A percentile compares a stretch with the other conserved stretches of the same genome.
Evolutionary conservation across 2,329 filamentous ascomycete species (phyloP).

Genomic region (Aspergillus piperis): DNA sequence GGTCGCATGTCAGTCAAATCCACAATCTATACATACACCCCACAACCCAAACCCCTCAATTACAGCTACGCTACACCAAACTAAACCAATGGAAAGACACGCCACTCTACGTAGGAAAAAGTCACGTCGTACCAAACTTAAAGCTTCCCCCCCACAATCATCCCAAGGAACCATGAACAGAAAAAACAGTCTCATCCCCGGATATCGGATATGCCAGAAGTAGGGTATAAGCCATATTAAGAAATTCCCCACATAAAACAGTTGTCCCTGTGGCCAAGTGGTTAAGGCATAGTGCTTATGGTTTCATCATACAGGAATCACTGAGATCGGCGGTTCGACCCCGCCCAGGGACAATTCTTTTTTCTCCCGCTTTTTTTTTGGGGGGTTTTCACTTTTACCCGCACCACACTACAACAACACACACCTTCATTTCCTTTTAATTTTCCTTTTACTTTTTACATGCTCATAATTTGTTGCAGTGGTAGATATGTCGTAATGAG

Average conservation of each 20-base stretch:
- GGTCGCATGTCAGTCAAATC: too few relatives aligned
- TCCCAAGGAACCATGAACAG: neutral
- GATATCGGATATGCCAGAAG: neutral
- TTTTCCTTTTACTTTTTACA: neutral
- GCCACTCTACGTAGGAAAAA: too few relatives aligned
- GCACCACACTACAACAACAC: too few relatives aligned
- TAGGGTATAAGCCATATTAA: neutral
- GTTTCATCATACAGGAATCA: conserved; percentile 4
- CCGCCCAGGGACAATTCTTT: conserved; percentile 3
- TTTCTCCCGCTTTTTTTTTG: neutral
- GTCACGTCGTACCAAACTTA: neutral
- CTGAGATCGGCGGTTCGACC: conserved; percentile 7
- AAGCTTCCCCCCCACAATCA: neutral
- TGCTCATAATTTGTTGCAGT: too few relatives aligned
- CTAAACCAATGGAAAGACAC: too few relatives aligned
- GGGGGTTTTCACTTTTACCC: too few relatives aligned
- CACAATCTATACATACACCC: too few relatives aligned
- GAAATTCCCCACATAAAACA: neutral
- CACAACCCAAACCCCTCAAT: too few relatives aligned
- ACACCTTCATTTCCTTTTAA: neutral
- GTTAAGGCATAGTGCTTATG: conserved; percentile 6
- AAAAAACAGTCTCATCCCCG: too few relatives aligned
- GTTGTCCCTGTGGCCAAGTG: conserved; percentile 4
- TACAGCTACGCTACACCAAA: too few relatives aligned
- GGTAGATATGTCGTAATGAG: too few relatives aligned